These are phyloP conservation scores for Bolboschoenoplectus hybrid DNA, from an alignment of 202 grass and related monocot genomes.

Conservation along the genomic window DNA sequence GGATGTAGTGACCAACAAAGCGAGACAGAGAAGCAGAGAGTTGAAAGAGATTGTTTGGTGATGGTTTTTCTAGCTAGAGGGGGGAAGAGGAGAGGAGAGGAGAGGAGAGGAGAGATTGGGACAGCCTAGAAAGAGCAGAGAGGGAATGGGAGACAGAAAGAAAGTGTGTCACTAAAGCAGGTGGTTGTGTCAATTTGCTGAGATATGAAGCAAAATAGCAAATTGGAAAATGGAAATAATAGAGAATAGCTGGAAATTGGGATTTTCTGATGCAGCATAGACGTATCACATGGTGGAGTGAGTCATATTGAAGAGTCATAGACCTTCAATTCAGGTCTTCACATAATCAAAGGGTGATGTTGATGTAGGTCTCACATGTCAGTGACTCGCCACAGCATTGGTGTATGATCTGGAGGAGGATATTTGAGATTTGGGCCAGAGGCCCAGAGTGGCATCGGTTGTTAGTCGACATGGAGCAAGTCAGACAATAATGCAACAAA, in stretches of 20 bases:
- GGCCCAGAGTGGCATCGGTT: slow-evolving; percentile 10
- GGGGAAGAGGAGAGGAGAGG: background rate
- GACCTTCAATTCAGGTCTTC: background rate
- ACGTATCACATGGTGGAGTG: background rate
- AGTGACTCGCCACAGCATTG: background rate
- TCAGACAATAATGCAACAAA: slow-evolving; percentile 1
- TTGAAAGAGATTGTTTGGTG: background rate
- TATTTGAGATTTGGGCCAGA: slow-evolving; percentile 15
- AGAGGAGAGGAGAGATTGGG: slow-evolving; percentile 21
- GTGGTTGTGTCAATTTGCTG: slow-evolving; percentile 36
- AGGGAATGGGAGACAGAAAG: slow-evolving; percentile 12
- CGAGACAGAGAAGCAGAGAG: background rate
- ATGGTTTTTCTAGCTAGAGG: slow-evolving; percentile 14
- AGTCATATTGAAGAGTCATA: too few species aligned
- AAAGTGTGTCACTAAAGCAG: slow-evolving; percentile 28
- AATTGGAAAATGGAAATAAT: background rate
- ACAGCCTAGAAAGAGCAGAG: slow-evolving; percentile 35
- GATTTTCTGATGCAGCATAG: background rate
- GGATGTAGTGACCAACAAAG: background rate
- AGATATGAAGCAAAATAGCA: slow-evolving; percentile 33
- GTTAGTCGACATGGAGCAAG: slow-evolving; percentile 27
- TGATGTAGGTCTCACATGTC: background rate
- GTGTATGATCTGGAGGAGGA: background rate
- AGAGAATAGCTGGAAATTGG: background rate
- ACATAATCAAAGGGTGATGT: background rate